Percentiles rank a stretch among this genome's conserved stretches.
phyloP scores from a whole-genome alignment of 139 green algal genomes.

The Micromonas commoda region DNA sequence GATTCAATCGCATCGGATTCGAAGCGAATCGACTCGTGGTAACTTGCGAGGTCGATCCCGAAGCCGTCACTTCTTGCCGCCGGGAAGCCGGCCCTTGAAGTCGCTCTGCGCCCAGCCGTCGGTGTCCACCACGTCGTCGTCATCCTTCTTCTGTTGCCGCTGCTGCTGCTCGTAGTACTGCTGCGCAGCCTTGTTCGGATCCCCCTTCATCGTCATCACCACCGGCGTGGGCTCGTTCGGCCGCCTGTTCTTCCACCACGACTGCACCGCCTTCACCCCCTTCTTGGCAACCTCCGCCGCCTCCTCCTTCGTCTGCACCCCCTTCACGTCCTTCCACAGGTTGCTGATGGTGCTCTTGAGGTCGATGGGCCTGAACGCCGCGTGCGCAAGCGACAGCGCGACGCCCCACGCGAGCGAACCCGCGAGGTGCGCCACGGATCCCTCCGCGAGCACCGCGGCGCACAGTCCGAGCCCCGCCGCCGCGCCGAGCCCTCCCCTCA shows the following conservation, averaged over 20 bases:
- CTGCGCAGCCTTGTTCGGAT: background rate
- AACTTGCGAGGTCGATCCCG: no score
- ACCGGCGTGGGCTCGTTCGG: constrained; percentile 9
- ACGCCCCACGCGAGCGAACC: background rate
- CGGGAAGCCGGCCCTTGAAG: background rate
- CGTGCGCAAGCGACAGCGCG: background rate
- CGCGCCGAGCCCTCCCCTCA: background rate
- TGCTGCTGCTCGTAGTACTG: background rate
- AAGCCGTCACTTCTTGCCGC: no score
- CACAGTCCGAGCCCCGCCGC: background rate
- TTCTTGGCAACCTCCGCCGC: background rate
- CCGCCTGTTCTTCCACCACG: constrained; percentile 7
- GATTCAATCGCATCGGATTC: no score
- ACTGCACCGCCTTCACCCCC: background rate
- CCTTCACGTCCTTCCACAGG: background rate
- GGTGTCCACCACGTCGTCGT: constrained; percentile 1
- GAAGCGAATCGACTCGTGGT: no score
- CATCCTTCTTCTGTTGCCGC: background rate
- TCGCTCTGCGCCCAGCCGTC: background rate
- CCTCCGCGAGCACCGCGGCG: background rate
- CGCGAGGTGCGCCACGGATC: background rate
- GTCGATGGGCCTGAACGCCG: constrained; percentile 11
- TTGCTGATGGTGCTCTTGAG: constrained; percentile 7
- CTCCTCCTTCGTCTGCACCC: constrained; percentile 14
- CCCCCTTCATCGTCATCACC: background rate